Conservation (phyloP, 2,329 filamentous ascomycete species). For the Coleophoma eucalyptorum region DNA sequence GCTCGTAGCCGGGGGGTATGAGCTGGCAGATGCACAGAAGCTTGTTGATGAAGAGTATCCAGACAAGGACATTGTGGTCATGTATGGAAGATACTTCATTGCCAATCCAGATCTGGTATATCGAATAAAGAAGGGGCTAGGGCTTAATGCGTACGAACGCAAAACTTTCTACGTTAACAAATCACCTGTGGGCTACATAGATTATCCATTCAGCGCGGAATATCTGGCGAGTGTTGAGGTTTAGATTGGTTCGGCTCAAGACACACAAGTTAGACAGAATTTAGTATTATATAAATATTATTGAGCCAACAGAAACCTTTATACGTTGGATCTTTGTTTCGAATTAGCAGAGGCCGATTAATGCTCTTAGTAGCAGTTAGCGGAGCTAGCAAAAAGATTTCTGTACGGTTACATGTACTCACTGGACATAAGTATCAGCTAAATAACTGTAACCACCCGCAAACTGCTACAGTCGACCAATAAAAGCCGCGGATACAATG, state of each 20-base stretch:
- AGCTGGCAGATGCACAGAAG: conserved; percentile 24
- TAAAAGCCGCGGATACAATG: too few species aligned
- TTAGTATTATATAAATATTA: too few species aligned
- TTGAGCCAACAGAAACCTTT: too few species aligned
- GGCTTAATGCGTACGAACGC: conserved; percentile 8
- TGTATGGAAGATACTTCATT: conserved; percentile 31
- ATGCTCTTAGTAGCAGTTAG: too few species aligned
- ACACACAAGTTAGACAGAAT: too few species aligned
- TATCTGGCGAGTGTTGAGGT: neutral
- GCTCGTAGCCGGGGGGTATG: conserved; percentile 14
- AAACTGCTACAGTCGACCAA: too few species aligned
- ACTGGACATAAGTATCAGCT: too few species aligned
- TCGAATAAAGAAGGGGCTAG: conserved; percentile 5
- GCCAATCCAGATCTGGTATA: conserved; percentile 37
- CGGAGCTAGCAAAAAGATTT: too few species aligned
- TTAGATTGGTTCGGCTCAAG: conserved; percentile 15
- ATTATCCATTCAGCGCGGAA: conserved; percentile 5
- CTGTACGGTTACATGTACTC: too few species aligned
- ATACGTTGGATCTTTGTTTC: too few species aligned
- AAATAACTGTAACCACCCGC: too few species aligned
- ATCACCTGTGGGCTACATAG: conserved; percentile 1
- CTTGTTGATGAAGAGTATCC: conserved; percentile 27
- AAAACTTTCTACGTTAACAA: conserved; percentile 13
- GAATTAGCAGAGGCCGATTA: too few species aligned
- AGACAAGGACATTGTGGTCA: conserved; percentile 10